A percentile compares a stretch with the other conserved stretches of the same genome.
These are phyloP conservation scores for Phyllachora maydis DNA, from an alignment of 2,329 filamentous ascomycete genomes.

Conservation along the genomic window DNA sequence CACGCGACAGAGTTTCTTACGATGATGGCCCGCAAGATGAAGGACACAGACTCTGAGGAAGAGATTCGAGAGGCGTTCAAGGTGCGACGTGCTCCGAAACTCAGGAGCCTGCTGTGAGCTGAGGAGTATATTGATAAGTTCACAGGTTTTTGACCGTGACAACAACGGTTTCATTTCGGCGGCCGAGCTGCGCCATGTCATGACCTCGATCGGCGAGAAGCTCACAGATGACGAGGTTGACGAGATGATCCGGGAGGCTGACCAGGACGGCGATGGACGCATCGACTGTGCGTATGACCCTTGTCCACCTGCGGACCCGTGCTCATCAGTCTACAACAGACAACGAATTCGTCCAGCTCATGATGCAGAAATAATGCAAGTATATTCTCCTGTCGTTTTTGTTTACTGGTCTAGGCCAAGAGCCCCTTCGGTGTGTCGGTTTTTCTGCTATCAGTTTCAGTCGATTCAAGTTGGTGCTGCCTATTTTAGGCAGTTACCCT, in stretches of 20 bases:
- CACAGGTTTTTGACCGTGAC: conserved; percentile 64
- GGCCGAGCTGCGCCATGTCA: conserved; percentile 72
- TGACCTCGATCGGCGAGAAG: conserved; percentile 85
- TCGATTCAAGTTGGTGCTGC: no score
- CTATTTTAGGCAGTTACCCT: no score
- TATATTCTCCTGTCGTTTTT: no score
- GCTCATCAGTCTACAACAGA: conserved; percentile 28
- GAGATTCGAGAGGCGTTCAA: conserved; percentile 83
- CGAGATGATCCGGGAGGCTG: conserved; percentile 83
- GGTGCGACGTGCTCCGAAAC: conserved; percentile 19
- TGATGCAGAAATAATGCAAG: conserved; percentile 93
- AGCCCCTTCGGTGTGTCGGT: no score
- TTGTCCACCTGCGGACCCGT: background rate
- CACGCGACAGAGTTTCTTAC: conserved; percentile 56
- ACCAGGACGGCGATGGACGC: conserved; percentile 74
- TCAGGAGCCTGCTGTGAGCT: background rate
- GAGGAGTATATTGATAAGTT: conserved; percentile 4
- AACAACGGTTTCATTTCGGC: conserved; percentile 87
- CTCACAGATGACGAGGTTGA: conserved; percentile 80
- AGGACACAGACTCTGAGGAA: conserved; percentile 80
- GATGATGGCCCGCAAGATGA: conserved; percentile 92
- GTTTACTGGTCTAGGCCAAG: no score
- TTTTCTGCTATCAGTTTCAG: no score
- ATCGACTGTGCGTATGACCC: conserved; percentile 51
- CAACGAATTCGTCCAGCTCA: conserved; percentile 85